Percentiles rank a stretch among this genome's conserved stretches.
Evolutionary conservation across 768 basidiomycete species (phyloP).

Genomic region (Serendipita sp.): DNA sequence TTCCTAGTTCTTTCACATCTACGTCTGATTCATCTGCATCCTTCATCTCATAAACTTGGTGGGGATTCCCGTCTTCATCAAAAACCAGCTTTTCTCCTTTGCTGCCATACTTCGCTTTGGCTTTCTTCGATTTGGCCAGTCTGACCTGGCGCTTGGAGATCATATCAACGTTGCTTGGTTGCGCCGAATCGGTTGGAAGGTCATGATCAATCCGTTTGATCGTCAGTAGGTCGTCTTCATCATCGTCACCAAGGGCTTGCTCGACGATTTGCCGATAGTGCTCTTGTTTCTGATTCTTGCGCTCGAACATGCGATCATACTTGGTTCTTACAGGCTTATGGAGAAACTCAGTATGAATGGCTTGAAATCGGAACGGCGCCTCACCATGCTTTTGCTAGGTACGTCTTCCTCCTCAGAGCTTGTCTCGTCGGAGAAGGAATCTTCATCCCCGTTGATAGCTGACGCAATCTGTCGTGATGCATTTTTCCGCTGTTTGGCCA

Average conservation of each 20-base stretch:
- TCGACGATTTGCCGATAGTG: constrained; percentile 85
- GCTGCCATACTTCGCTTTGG: constrained; percentile 43
- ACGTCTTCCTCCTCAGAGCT: constrained; percentile 10
- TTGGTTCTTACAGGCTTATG: constrained; percentile 55
- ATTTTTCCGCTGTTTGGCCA: constrained; percentile 66
- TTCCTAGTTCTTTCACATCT: constrained; percentile 50
- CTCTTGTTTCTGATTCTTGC: constrained; percentile 84
- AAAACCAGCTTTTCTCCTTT: constrained; percentile 66
- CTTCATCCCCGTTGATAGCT: constrained; percentile 21
- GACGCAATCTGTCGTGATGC: constrained; percentile 32
- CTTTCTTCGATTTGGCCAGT: constrained; percentile 57
- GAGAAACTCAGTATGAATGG: not conserved
- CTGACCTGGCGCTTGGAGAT: constrained; percentile 82
- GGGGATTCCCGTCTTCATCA: constrained; percentile 71
- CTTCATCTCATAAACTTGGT: constrained; percentile 71
- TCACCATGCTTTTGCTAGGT: not conserved
- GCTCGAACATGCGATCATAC: constrained; percentile 95
- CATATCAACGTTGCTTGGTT: constrained; percentile 28
- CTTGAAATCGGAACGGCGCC: not conserved
- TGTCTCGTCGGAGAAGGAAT: constrained; percentile 17
- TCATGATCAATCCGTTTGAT: constrained; percentile 85
- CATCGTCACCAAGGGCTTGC: constrained; percentile 30
- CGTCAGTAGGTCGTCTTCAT: constrained; percentile 77
- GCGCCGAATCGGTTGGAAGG: constrained; percentile 25
- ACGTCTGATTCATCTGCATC: constrained; percentile 44